These are phyloP conservation scores for Coemansia sp. DNA, from an alignment of 371 early-diverging fungal species.

Conservation along the genomic window DNA sequence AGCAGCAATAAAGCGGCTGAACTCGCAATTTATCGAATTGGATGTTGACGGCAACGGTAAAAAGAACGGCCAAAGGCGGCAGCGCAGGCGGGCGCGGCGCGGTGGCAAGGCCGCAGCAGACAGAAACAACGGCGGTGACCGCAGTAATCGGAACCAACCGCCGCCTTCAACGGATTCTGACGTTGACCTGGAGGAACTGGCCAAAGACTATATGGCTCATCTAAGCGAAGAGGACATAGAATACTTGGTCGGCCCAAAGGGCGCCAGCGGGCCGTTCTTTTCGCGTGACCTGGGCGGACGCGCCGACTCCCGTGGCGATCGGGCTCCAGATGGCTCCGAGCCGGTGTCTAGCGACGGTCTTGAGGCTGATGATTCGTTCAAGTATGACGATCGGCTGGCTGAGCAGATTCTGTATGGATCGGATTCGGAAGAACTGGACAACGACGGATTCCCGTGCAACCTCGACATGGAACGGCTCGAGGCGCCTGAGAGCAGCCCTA, in stretches of 20 bases:
- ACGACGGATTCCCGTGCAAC: constrained; percentile 29
- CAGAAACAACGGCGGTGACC: background rate
- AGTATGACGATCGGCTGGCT: constrained; percentile 19
- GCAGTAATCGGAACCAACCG: constrained; percentile 1
- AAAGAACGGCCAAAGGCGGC: background rate
- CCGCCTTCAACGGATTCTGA: constrained; percentile 8
- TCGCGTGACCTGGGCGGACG: constrained; percentile 29
- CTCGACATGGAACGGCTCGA: constrained; percentile 25
- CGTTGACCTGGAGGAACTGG: constrained; percentile 11
- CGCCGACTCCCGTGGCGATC: background rate
- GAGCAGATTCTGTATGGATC: constrained; percentile 17
- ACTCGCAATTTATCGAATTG: constrained; percentile 24
- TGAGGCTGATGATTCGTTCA: constrained; percentile 24
- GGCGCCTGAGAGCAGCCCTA: background rate
- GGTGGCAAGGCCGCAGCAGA: constrained; percentile 5
- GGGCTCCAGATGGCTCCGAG: background rate
- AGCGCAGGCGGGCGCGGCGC: background rate
- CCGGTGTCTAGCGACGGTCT: constrained; percentile 1
- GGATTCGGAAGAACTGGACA: constrained; percentile 14
- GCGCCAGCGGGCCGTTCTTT: background rate
- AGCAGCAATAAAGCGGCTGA: constrained; percentile 10
- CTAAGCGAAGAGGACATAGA: constrained; percentile 20
- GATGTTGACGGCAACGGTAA: constrained; percentile 1
- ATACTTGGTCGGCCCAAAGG: constrained; percentile 2
- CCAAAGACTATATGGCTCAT: constrained; percentile 33